Evolutionary conservation across 1,284 basidiomycete genomes (phyloP), one percentile per base, ranked within the genome.

Genomic region (Farysia itapuensis): DNA sequence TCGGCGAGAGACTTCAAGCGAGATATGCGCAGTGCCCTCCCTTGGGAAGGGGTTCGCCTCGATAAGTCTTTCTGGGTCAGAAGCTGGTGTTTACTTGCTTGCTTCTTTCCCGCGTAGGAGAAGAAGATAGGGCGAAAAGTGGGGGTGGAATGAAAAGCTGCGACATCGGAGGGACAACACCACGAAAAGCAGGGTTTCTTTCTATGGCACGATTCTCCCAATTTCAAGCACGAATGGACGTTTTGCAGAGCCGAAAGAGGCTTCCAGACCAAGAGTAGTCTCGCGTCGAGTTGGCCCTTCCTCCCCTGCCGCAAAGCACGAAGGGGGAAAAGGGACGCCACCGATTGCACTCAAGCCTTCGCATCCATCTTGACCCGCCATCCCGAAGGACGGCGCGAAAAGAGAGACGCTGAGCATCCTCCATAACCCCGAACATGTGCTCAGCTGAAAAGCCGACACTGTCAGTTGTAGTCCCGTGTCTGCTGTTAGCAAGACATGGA

Each of bases 271-370:
- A 60, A 72, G 69, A 72, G 69, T 72, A 72, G 69, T 72, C 69
- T 60, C 69, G 69, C 69, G 66, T 72, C 67, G 69, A 72, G 69
- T 72, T 72, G 54, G 22, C 59, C 43, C 68, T 40, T 22, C 16
- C 31, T 36, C 15, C 13, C 19, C n/a, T 8, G 24, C 19, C 20
- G 15, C 9, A 31, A 25, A 43, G 13, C 14, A 26, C 24, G 28
- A 16, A 20, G 23, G 12, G 20, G 18, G 1, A 19, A 16, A 41
- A 44, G 67, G 59, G 59, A 54, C 54, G 69, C 69, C 69, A 70
- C 65, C 57, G 67, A 72, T 72, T 72, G 69, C 69, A 72, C 69
- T 72, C 63, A 72, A 72, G 69, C 69, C 57, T 60, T 54, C 43
- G 23, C 43, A 49, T 31, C 44, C 11, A 5, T 11, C 15, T 57